Base-by-base conservation (phyloP, 2,329 filamentous ascomycete genomes). In the Sporothrix mexicana region DNA sequence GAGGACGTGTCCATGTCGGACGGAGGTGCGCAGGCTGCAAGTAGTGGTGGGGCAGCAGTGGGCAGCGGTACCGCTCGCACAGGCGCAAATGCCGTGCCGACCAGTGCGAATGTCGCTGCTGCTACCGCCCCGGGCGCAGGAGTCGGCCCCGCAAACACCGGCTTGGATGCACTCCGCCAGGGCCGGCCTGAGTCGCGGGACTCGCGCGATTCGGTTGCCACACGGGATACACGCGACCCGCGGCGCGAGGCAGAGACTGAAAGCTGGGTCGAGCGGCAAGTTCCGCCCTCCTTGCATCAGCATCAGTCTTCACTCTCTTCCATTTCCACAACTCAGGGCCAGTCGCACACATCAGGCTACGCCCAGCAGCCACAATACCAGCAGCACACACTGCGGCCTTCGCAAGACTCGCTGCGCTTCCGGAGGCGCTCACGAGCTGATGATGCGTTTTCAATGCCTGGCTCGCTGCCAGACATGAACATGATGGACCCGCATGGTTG, bases 401-500 rank as follows among this genome's bases (percentile, higher is more conserved):
- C 73, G 7, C 74, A 80, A 47, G 77, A 80, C 74, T 76, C 79
- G 76, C 76, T 87, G 75, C 80, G 84, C 75, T 72, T 75, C 72
- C 79, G 82, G 72, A 78, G 83, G 70, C 79, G 83, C 74, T 77
- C 82, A 71, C 76, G 80, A 74, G 74, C 57, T 13, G 76, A 77
- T 79, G 78, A 82, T 74, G 79, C 83, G 9, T 83, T 82, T 71
- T 80, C 82, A 43, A 86, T 86, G 81, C 84, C 86, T 0, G 84
- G 85, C 4, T 83, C 85, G 15, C 75, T 87, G 57, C 83, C 85
- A 0, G 82, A 81, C 13, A 77, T 84, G 73, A 74, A 20, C 51
- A 70, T 73, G 41, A 70, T 73, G 41, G 53, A 70, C 20, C 53
- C 68, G 15, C 68, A 70, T 2, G 68, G 68, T 20, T 70, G 49